These are phyloP conservation scores for Trichothecium roseum DNA, from an alignment of 2,329 filamentous ascomycete species.

Conservation along the genomic window DNA sequence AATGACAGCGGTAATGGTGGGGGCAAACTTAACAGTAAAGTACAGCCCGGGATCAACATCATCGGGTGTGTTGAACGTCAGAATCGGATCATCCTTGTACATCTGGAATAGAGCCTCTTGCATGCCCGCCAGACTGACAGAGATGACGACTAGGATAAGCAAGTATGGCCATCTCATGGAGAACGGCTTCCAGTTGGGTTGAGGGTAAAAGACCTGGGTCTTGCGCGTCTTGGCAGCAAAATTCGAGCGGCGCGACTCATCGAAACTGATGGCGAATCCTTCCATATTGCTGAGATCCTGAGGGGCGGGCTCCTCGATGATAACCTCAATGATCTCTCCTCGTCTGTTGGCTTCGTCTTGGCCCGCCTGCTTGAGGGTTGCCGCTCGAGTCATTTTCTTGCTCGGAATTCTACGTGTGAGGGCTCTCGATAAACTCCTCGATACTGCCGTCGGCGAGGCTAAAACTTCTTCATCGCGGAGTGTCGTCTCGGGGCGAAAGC, in stretches of 20 bases:
- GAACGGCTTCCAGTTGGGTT: conserved; percentile 57
- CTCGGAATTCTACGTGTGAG: conserved; percentile 25
- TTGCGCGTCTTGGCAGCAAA: conserved; percentile 21
- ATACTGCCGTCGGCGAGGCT: conserved; percentile 20
- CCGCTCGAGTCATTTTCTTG: conserved; percentile 16
- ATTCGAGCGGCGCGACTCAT: conserved; percentile 24
- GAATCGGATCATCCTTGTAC: conserved; percentile 32
- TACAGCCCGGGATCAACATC: conserved; percentile 42
- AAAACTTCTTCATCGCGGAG: conserved; percentile 42
- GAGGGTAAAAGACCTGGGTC: conserved; percentile 47
- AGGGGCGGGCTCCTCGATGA: conserved; percentile 31
- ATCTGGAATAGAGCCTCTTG: conserved; percentile 46
- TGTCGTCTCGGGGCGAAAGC: conserved; percentile 35
- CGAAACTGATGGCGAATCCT: conserved; percentile 20
- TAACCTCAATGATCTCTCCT: conserved; percentile 50
- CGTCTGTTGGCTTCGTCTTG: conserved; percentile 49
- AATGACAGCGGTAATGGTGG: conserved; percentile 48
- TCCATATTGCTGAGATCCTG: conserved; percentile 39
- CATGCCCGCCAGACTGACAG: conserved; percentile 36
- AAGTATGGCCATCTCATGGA: conserved; percentile 56
- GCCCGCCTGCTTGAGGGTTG: conserved; percentile 37
- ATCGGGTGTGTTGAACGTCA: conserved; percentile 37
- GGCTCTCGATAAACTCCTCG: conserved; percentile 26
- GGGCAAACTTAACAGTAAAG: conserved; percentile 53
- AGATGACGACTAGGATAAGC: conserved; percentile 39